Evolutionary conservation across 805 yeast genomes (phyloP), one percentile per base, ranked within the genome.

Genomic region (Lipomyces spencermartinsiae): DNA sequence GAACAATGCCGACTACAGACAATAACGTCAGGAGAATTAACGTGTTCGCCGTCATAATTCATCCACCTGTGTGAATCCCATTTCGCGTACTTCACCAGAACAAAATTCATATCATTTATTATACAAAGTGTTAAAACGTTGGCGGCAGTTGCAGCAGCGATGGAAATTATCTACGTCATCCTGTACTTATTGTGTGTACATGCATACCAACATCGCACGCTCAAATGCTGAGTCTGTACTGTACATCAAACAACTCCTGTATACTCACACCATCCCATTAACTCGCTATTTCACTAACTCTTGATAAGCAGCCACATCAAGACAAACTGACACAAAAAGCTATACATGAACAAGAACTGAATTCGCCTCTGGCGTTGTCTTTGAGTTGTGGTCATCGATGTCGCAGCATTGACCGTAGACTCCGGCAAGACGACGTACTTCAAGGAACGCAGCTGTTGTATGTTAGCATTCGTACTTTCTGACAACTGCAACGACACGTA

Each of bases 281-380:
- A 16, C 49, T n/a, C 49, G 22, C 14, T 6, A 4, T 16, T 16
- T 8, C 19, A 16, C 63, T 60, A 68, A 49, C 70, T 64, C 64
- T 61, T 63, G 46, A 79, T 79, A 86, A 93, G 87, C 68, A 89
- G 80, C 88, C 94, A 88, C 81, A 93, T 87, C 64, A 92, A 81
- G 22, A 87, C 75, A 29, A 90, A 85, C 81, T 94, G 98, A 75
- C 93, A 83, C 16, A 91, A 83, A 74, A 92, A 92, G 8, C 97
- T 88, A 78, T 94, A 94, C 55, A 90, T 82, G 74, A 94, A 93
- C 71, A 94, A 81, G 77, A 91, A 94, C 75, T 94, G 97, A 67
- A 95, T 89, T 73, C 97, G 86, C 68, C 90, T 86, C 78, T 91
- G 89, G 71, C 92, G 85, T 68, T 89, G 90, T 33, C 86, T 86